These are phyloP conservation scores for Lepidium campestre DNA, from an alignment of 441 rosid species.

Conservation along the genomic window DNA sequence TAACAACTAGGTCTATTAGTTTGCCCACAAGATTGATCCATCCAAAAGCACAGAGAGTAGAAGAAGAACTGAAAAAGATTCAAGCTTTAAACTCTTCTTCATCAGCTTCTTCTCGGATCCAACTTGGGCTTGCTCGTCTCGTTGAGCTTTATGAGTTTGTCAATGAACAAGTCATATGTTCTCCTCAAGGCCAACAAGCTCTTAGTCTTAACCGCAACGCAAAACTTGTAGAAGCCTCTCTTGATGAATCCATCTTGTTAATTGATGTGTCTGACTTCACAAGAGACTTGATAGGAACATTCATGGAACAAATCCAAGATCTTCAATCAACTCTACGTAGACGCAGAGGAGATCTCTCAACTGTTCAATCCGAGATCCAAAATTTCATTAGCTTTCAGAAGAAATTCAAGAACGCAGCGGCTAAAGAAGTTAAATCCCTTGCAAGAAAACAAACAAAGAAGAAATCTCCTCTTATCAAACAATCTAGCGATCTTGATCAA, in stretches of 20 bases:
- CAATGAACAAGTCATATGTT: constrained; percentile 37
- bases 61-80: constrained; percentile 42
- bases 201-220: constrained; percentile 27
- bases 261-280: constrained; percentile 45
- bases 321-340: constrained; percentile 61
- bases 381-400: constrained; percentile 44
- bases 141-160: constrained; percentile 44
- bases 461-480: constrained; percentile 8
- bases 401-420: constrained; percentile 37
- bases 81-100: constrained; percentile 27
- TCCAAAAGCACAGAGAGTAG: constrained; percentile 38
- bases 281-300: constrained; percentile 44
- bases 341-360: constrained; percentile 36
- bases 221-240: constrained; percentile 36
- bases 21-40: constrained; percentile 62
- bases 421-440: constrained; percentile 24
- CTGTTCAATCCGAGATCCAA: constrained; percentile 31
- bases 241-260: constrained; percentile 44
- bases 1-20: constrained; percentile 63
- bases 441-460: constrained; percentile 41
- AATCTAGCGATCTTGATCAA: constrained; percentile 12
- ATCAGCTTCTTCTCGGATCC: constrained; percentile 18
- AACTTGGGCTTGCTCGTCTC: constrained; percentile 36
- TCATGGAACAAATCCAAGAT: constrained; percentile 46
- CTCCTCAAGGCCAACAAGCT: constrained; percentile 39